Conservation (phyloP, 1,139 yeast species). For the Blastobotrys apis region DNA sequence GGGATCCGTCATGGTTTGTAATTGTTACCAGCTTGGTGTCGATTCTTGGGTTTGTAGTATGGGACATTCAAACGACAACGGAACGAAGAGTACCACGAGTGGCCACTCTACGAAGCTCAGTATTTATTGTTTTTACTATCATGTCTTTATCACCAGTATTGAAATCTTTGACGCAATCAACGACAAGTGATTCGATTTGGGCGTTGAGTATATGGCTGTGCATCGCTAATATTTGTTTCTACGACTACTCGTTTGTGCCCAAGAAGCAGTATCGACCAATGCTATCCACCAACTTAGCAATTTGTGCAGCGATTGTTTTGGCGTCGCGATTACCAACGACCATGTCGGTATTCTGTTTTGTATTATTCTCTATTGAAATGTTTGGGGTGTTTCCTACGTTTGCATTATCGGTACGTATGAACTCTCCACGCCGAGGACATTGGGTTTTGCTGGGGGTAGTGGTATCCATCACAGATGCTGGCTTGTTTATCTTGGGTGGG, state of each 20-base stretch:
- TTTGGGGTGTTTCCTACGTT: constrained; percentile 72
- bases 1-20: constrained; percentile 36
- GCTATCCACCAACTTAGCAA: constrained; percentile 73
- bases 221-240: constrained; percentile 58
- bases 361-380: constrained; percentile 64
- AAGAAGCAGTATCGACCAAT: constrained; percentile 46
- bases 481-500: constrained; percentile 42
- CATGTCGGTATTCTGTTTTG: constrained; percentile 75
- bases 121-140: constrained; percentile 63
- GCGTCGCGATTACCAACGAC: constrained; percentile 79
- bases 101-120: constrained; percentile 54
- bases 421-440: constrained; percentile 22
- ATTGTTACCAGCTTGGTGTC: constrained; percentile 33
- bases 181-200: constrained; percentile 95
- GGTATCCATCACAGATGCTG: constrained; percentile 28
- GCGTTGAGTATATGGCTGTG: constrained; percentile 78
- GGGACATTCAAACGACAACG: constrained; percentile 27
- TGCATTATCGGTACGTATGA: constrained; percentile 50
- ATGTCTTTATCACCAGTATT: constrained; percentile 83
- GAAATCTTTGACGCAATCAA: constrained; percentile 80
- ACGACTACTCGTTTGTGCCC: constrained; percentile 50
- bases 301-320: constrained; percentile 82
- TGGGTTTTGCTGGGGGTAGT: constrained; percentile 27
- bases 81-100: constrained; percentile 13
- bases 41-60: constrained; percentile 38